Evolutionary conservation across 2,329 filamentous ascomycete species (phyloP).

Genomic region (Aureobasidium sp.): DNA sequence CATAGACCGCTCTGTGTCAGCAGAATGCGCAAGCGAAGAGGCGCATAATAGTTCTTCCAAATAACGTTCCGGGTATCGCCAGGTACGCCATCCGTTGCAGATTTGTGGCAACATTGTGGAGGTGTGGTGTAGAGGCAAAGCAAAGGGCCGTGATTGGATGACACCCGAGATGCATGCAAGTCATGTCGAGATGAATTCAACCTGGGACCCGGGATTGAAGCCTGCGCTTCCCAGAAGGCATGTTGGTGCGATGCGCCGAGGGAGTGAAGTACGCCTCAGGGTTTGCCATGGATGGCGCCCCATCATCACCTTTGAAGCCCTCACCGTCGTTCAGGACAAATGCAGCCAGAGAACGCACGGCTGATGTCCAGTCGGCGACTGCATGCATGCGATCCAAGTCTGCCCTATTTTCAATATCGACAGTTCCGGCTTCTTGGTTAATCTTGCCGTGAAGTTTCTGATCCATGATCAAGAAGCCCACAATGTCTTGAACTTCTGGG

Average conservation of each 20-base stretch:
- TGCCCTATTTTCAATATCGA: conserved; percentile 68
- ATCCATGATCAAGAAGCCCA: conserved; percentile 90
- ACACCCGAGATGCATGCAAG: conserved; percentile 11
- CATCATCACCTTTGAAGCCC: conserved; percentile 52
- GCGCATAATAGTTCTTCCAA: conserved; percentile 12
- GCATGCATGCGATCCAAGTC: conserved; percentile 69
- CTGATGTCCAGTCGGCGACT: conserved; percentile 63
- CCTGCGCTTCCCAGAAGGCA: conserved; percentile 26
- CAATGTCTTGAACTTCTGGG: conserved; percentile 84
- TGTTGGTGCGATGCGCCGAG: conserved; percentile 13
- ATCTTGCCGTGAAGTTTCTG: conserved; percentile 81
- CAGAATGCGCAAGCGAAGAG: conserved; percentile 13
- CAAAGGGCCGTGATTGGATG: conserved; percentile 15
- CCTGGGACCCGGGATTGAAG: conserved; percentile 21
- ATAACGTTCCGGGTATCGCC: conserved; percentile 12
- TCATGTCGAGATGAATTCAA: conserved; percentile 19
- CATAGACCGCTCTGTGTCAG: conserved; percentile 15
- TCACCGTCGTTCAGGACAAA: conserved; percentile 73
- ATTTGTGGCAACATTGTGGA: conserved; percentile 11
- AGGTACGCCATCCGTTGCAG: conserved; percentile 15
- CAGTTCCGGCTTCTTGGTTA: conserved; percentile 76
- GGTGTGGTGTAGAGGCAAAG: background rate
- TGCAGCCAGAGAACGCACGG: conserved; percentile 61
- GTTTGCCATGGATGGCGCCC: conserved; percentile 7
- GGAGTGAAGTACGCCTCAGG: conserved; percentile 14